These are phyloP conservation scores for Talaromyces sp. DNA, from an alignment of 2,329 filamentous ascomycete species.

Conservation along the genomic window DNA sequence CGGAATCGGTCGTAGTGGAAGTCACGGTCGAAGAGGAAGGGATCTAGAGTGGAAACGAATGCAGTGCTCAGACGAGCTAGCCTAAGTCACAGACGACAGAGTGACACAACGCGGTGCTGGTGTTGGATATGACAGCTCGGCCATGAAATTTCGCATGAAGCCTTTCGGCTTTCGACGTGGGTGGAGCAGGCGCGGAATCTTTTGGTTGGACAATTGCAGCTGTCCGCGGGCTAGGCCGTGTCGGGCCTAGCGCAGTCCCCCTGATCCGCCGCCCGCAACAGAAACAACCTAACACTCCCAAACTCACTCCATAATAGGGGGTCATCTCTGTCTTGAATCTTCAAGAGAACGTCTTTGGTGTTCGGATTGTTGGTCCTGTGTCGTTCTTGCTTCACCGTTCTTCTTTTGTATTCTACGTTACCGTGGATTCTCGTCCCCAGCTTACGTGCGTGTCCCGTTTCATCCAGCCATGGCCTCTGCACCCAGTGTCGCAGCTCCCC, in stretches of 20 bases:
- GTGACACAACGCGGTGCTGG: conserved; percentile 10
- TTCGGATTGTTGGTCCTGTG: conserved; percentile 1
- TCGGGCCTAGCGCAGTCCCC: conserved; percentile 31
- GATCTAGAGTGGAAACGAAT: background rate
- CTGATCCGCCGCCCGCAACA: conserved; percentile 21
- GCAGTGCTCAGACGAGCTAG: background rate
- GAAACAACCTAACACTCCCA: conserved; percentile 20
- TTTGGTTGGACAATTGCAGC: conserved; percentile 15
- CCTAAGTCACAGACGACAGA: background rate
- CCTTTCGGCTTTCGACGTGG: conserved; percentile 3
- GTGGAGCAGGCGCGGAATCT: conserved; percentile 3
- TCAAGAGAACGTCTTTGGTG: background rate
- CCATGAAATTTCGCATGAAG: conserved; percentile 13
- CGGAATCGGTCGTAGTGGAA: background rate
- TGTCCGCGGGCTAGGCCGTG: conserved; percentile 30
- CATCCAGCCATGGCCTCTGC: conserved; percentile 64
- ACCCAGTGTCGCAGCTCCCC: conserved; percentile 49
- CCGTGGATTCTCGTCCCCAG: background rate
- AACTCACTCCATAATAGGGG: conserved; percentile 9
- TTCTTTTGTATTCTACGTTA: background rate
- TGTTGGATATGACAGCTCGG: background rate
- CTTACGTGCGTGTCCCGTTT: background rate
- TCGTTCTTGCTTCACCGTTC: conserved; percentile 3
- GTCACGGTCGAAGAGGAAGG: background rate
- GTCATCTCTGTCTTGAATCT: background rate